Base-by-base conservation (phyloP, 305 asterid species). In the Rubia peregrina region DNA sequence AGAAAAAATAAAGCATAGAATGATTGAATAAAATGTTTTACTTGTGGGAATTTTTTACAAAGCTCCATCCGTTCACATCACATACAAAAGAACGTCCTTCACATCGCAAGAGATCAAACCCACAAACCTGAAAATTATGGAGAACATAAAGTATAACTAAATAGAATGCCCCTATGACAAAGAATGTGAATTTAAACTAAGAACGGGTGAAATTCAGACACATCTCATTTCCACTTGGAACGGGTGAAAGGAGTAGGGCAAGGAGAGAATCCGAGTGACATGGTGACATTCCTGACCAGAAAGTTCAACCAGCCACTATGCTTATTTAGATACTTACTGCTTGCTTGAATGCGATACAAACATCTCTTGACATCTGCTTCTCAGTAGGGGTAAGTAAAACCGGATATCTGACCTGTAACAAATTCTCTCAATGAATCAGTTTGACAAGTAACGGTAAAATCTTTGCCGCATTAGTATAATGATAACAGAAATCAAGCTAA, bases 41-140 rank as follows among this genome's bases (percentile, higher is more conserved):
- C 97, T 89, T 92, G 92, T 92, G 78, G 65, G 97, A 92, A 84
- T 92, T 92, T 84, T 92, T 92, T 63, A 93, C 98, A 69, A 90
- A 93, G 83, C 98, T 90, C 98, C 98, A 93, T 64, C 98, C 98
- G 76, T 93, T 93, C 72, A 93, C 97, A 82, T 90, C 98, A 79
- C 98, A 93, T 73, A 90, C 97, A 81, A 90, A 93, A 59, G 98
- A 93, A 46, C 94, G 89, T 38, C 98, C 98, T 77, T 85, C 98
- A 64, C 91, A 87, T 46, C 98, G 97, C 83, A 93, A 86, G 65
- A 93, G 95, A 84, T 93, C 98, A 77, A 93, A 93, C 43, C 98
- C 98, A 81, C 98, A 93, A 76, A 93, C 98, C 98, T 92, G 86
- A 75, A 78, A 78, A 71, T 40, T 40, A 82, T 24, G 38, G 44